Evolutionary conservation across 192 early-diverging fungal species (phyloP), one percentile per base, ranked within the genome.

Genomic region (Diversispora epigaea): DNA sequence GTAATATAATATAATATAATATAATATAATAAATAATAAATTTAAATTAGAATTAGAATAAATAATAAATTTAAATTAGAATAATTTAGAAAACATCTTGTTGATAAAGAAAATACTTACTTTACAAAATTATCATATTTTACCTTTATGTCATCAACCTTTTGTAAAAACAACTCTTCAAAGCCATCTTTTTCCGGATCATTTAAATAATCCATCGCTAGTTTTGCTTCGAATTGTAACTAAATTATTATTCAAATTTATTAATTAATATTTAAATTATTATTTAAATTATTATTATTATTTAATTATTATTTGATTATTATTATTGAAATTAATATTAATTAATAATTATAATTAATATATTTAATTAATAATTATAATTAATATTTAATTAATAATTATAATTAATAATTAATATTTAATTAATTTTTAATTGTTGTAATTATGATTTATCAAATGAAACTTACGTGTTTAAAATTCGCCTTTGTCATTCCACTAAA

Each of bases 151-250:
- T 88, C 84, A 65, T 92, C 84, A 52, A 92, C 87, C 25, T 86
- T 89, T 66, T 84, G 86, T 78, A 95, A 80, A 78, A 95, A 95
- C n/a, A 95, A 76, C 4, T 86, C 77, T 63, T 91, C 92, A 71
- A 95, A 95, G 66, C 84, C 83, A 82, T 95, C 93, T 17, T 77
- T 81, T 6, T 71, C 80, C 6, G 81, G 67, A 45, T 93, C 93
- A 66, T 86, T 89, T 39, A 95, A 85, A 62, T 89, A 84, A 7
- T 64, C 71, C 76, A 91, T 82, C 0, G 89, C 89, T 45, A 91
- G 50, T 40, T 78, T 77, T 3, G 92, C 91, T 70, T 94, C 92
- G 69, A 91, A 83, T 80, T 95, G 91, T 8, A 93, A 70, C 77
- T 90, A 58, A n/a, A 75, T 47, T 19, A 78, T 58, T 67, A 25